Percentiles rank a stretch among this genome's conserved stretches.
phyloP scores from a whole-genome alignment of 2,329 filamentous ascomycete species.

The Talaromyces piceae region DNA sequence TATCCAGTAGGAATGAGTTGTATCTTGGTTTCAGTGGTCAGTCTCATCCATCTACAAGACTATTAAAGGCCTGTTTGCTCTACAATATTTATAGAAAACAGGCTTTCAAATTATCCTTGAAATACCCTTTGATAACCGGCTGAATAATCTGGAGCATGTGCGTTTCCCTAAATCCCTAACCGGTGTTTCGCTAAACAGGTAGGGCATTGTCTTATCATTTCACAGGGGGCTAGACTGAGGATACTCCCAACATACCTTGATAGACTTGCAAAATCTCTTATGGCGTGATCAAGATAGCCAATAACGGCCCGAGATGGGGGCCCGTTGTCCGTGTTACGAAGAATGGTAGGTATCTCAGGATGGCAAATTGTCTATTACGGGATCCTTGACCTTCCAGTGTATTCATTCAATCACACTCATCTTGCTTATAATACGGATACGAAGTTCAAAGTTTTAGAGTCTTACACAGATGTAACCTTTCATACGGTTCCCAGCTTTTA shows the following conservation, averaged over 20 bases:
- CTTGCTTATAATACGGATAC: too few relatives aligned
- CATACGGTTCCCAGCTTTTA: too few relatives aligned
- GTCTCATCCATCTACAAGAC: neutral
- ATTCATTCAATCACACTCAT: too few relatives aligned
- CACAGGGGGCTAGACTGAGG: neutral
- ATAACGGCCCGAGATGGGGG: neutral
- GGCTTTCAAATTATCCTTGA: neutral
- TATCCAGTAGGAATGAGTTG: neutral
- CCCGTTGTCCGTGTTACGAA: too few relatives aligned
- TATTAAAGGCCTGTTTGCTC: neutral
- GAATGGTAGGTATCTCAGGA: too few relatives aligned
- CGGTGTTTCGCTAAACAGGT: neutral
- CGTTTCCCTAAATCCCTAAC: neutral
- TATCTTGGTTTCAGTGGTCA: neutral
- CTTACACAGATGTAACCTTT: too few relatives aligned
- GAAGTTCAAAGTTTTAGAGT: too few relatives aligned
- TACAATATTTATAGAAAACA: neutral
- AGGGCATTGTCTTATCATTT: neutral
- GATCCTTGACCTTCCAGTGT: too few relatives aligned
- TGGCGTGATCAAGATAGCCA: conserved; percentile 1
- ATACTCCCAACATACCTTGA: neutral
- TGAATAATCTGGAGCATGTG: neutral
- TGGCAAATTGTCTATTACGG: too few relatives aligned
- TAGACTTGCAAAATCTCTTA: neutral
- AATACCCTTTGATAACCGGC: conserved; percentile 2